Percentiles rank a stretch among this genome's conserved stretches.
These are phyloP conservation scores for Lipomyces lipofer DNA, from an alignment of 805 yeast genomes.

Conservation along the genomic window DNA sequence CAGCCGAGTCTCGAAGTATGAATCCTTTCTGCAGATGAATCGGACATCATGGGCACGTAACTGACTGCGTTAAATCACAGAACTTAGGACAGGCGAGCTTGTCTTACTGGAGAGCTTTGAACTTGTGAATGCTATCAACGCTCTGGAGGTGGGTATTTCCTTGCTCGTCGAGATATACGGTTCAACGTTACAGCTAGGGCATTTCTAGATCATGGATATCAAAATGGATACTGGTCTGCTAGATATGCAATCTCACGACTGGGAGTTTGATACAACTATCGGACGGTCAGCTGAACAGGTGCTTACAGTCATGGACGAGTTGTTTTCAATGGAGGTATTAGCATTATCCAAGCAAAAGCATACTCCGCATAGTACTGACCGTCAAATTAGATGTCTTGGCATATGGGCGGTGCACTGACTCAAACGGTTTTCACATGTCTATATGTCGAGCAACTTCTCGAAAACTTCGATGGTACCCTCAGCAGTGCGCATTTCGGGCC, in stretches of 20 bases:
- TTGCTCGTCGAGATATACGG: too few relatives aligned
- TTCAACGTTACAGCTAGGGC: too few relatives aligned
- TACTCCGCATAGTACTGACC: neutral
- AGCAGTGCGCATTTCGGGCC: slow-evolving; percentile 21
- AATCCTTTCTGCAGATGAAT: neutral
- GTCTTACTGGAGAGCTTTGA: slow-evolving; percentile 61
- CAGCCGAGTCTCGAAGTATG: slow-evolving; percentile 11
- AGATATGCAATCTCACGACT: slow-evolving; percentile 46
- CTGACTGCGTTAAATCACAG: slow-evolving; percentile 3
- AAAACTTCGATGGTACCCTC: slow-evolving; percentile 33
- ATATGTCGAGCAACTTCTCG: slow-evolving; percentile 62
- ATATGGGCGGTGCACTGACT: slow-evolving; percentile 70
- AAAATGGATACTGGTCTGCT: slow-evolving; percentile 77
- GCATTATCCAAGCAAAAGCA: too few relatives aligned
- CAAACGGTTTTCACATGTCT: slow-evolving; percentile 76
- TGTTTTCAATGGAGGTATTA: slow-evolving; percentile 49
- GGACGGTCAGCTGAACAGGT: slow-evolving; percentile 47
- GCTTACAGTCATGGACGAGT: slow-evolving; percentile 53
- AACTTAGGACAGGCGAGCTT: slow-evolving; percentile 54
- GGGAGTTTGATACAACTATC: slow-evolving; percentile 45
- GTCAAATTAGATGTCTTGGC: slow-evolving; percentile 59
- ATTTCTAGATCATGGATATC: slow-evolving; percentile 49
- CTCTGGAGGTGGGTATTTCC: slow-evolving; percentile 58
- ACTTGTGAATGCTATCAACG: slow-evolving; percentile 81
- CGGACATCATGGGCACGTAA: neutral